phyloP scores from a whole-genome alignment of 495 filamentous ascomycete species.

The Neurospora sp. region DNA sequence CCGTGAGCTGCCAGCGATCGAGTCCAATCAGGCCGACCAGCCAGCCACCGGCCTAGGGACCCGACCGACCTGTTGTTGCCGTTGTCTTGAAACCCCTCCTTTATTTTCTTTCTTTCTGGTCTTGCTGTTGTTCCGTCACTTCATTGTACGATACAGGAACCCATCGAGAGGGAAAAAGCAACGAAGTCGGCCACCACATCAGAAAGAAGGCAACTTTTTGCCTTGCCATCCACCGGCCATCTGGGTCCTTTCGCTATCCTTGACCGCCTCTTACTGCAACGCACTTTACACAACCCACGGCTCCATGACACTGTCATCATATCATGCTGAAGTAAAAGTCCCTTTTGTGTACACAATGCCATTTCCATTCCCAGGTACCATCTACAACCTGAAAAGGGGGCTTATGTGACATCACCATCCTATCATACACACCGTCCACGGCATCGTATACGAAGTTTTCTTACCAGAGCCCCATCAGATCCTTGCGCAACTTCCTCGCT shows the following conservation, averaged over 20 bases:
- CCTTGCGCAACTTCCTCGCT: background rate
- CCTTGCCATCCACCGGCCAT: background rate
- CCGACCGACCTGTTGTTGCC: background rate
- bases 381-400: background rate
- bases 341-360: background rate
- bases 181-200: background rate
- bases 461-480: background rate
- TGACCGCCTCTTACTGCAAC: background rate
- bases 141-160: background rate
- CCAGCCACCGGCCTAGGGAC: background rate
- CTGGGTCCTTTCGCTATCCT: background rate
- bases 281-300: background rate
- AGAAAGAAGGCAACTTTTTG: background rate
- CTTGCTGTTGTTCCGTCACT: background rate
- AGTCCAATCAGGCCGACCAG: background rate
- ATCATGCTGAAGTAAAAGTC: background rate
- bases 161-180: background rate
- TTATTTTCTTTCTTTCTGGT: background rate
- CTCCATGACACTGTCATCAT: background rate
- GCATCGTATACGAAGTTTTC: background rate
- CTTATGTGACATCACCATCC: background rate
- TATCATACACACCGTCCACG: background rate
- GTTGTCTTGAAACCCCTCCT: background rate
- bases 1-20: background rate
- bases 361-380: background rate